A percentile compares a stretch with the other conserved stretches of the same genome.
Conservation (phyloP, 768 basidiomycete genomes). For the Cystofilobasidium macerans region DNA sequence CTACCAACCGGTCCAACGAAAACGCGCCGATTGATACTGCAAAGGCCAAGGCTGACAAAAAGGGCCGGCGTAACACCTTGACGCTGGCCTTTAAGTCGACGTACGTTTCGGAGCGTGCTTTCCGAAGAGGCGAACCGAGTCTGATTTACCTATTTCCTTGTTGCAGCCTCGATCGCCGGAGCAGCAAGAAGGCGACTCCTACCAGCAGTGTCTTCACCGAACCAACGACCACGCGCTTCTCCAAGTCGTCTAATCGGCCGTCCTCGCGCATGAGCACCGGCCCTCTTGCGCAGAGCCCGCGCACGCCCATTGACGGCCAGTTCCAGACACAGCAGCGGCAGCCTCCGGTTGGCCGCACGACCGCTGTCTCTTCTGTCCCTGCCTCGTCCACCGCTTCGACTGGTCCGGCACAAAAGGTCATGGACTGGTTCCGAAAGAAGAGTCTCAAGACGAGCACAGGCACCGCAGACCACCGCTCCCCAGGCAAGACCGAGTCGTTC, state of each 20-base stretch:
- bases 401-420: conserved; percentile 68
- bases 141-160: neutral
- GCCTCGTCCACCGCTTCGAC: conserved; percentile 31
- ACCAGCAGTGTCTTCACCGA: conserved; percentile 19
- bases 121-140: neutral
- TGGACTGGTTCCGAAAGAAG: conserved; percentile 82
- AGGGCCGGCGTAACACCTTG: conserved; percentile 56
- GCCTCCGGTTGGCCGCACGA: neutral
- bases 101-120: neutral
- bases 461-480: neutral
- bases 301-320: neutral
- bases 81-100: conserved; percentile 72
- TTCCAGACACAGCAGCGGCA: neutral
- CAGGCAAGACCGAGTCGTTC: conserved; percentile 18
- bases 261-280: neutral
- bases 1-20: neutral
- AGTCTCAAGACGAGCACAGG: conserved; percentile 29
- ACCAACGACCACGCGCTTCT: neutral
- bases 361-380: no score
- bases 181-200: conserved; percentile 20
- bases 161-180: conserved; percentile 6
- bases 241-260: neutral
- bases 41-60: conserved; percentile 41
- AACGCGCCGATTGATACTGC: neutral
- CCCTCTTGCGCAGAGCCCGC: neutral